Conservation (phyloP, 148 eudicot genomes). For the Camellia granthamiana region DNA sequence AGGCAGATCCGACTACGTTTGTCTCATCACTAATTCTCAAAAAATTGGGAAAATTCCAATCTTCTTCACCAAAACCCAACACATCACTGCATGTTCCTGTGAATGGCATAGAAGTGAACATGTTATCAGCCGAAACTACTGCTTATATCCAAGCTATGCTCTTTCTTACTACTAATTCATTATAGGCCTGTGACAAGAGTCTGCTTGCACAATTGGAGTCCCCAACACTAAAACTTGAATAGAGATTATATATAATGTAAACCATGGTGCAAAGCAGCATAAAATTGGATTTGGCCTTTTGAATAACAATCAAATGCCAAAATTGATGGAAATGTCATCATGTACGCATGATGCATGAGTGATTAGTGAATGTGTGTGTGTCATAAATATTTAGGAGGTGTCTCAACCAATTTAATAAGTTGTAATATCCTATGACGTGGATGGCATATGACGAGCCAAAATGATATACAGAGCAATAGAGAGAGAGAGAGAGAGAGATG, state of each 20-base stretch:
- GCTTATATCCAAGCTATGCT: neutral
- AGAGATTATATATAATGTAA: neutral
- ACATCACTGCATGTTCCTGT: too few species aligned
- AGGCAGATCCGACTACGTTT: too few species aligned
- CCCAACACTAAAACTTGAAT: neutral
- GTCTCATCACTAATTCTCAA: too few species aligned
- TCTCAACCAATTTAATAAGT: neutral
- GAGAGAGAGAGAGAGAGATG: too few species aligned
- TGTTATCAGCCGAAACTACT: neutral
- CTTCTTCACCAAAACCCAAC: too few species aligned
- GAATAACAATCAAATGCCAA: neutral
- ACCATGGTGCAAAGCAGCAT: neutral
- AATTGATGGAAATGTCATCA: neutral
- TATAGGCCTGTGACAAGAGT: too few species aligned
- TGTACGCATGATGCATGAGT: neutral
- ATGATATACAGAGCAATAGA: too few species aligned
- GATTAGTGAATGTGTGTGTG: neutral
- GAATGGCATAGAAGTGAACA: too few species aligned
- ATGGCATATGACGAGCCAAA: too few species aligned
- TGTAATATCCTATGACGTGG: neutral
- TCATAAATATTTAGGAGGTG: neutral
- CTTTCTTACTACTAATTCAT: neutral
- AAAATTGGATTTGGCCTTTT: neutral
- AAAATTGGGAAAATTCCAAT: too few species aligned
- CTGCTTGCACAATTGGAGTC: neutral